Base-by-base conservation (phyloP, 257 asterid species). In the Solanum sitiens region DNA sequence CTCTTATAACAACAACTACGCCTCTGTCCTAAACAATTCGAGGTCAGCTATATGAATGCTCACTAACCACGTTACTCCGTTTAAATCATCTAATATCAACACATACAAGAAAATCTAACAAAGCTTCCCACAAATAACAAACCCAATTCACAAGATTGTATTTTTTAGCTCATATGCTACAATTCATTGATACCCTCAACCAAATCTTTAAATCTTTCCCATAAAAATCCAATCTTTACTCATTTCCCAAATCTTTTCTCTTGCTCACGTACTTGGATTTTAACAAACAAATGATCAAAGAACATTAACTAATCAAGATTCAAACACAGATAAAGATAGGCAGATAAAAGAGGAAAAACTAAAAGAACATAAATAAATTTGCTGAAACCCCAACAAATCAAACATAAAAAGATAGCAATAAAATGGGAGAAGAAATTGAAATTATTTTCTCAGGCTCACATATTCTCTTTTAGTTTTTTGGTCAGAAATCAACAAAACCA, bases 111-210 rank as follows among this genome's bases (percentile, higher is more conserved):
- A 85, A 83, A 27, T 44, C 56, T 16, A 11, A 40, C 71, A 87
- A 87, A 73, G 75, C 82, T 65, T 86, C 83, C 63, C 87, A 83
- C 87, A 88, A 86, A 74, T 37, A 15, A 79, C 61, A 73, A 7
- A 53, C 42, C 84, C 86, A 80, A 86, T 56, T 83, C 91, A 86
- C 21, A 89, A 87, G 30, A 83, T 85, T 82, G 50, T 7, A 23
- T 56, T 67, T 84, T 63, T 71, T 11, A 63, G 40, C 88, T 84
- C 42, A 63, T 85, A 50, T 23, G 25, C 86, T 56, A 47, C 84
- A 85, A 65, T 67, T 16, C 67, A 42, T 71, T 44, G 53, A 86
- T 71, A 9, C 50, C 83, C 50, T 71, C 83, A 87, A 39, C 45
- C 63, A 65, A 82, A 84, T 40, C 87, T 83, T 45, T 40, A 32